Base-by-base conservation (phyloP, 2,329 filamentous ascomycete species). In the Aspergillaceae sp. region DNA sequence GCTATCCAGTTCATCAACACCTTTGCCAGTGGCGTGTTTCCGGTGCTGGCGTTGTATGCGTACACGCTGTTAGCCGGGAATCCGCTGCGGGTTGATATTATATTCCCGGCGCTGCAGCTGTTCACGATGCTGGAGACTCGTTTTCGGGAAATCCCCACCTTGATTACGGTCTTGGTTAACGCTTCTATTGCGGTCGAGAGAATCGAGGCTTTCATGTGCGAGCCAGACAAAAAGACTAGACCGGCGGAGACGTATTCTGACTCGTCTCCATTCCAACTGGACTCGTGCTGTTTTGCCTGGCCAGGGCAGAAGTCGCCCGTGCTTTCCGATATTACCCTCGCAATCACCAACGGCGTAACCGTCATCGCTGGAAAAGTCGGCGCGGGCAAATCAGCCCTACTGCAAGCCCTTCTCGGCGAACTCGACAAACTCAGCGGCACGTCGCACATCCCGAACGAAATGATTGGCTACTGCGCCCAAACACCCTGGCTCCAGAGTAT, bases 161-260 rank as follows among this genome's bases (percentile, higher is more conserved):
- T 94, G 7, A 81, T 94, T 38, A 88, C 85, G 0, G 78, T 84
- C 0, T 68, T 91, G 4, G 76, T 94, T 53, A 94, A 94, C 56
- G 86, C 88, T 0, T 82, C 79, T n/a, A 83, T 95, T 11, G 85
- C 89, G 0, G 80, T 94, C 51, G 80, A 78, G 6, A 83, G 89
- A 53, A 87, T 95, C 19, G 86, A 94, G 57, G 76, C 79, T 26
- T 95, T 94, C 67, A 94, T 95, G 87, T 71, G 74, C 0, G 89
- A 95, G 63, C 87, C 87, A 0, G 81, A 95, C 57, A 87, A 88
- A 55, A 82, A 92, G 52, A 82, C 82, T 50, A 77, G 79, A 29
- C 73, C 77, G 29, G 63, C 29, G 7, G 47, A 48, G 41, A 44
- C 43, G 3, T 35, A 47, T 3, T 29, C 64, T 3, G 68, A 71